Conservation (phyloP, 192 early-diverging fungal genomes). For the Phlyctochytrium planicorne region DNA sequence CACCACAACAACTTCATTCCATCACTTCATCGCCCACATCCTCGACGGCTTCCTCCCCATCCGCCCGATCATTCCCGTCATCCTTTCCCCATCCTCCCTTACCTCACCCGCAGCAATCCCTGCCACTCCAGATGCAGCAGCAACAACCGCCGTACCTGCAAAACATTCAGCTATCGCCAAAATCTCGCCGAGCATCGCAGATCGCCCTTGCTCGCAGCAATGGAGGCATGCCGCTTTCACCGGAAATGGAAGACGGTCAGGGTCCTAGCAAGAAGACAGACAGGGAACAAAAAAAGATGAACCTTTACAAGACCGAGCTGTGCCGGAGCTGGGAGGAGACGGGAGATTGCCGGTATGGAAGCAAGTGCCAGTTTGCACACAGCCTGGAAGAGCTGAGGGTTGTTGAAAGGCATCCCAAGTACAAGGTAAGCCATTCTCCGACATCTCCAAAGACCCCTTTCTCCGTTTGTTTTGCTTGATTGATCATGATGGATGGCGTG, state of each 20-base stretch:
- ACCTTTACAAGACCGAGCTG: constrained; percentile 75
- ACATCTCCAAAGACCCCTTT: no score
- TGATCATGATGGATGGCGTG: no score
- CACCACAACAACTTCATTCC: background rate
- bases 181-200: no score
- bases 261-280: background rate
- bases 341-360: constrained; percentile 72
- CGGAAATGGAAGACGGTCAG: no score
- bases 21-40: background rate
- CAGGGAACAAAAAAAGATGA: constrained; percentile 35
- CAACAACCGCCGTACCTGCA: no score
- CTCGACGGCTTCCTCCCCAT: background rate
- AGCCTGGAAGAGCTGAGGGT: constrained; percentile 71
- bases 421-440: constrained; percentile 65
- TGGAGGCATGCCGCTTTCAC: no score
- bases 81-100: no score
- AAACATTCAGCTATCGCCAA: no score
- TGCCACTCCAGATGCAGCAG: no score
- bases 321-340: constrained; percentile 65
- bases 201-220: no score
- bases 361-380: constrained; percentile 95
- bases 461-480: background rate
- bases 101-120: no score
- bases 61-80: no score
- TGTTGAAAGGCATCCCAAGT: constrained; percentile 85